A percentile compares a stretch with the other conserved stretches of the same genome.
Conservation (phyloP, 352 stramenopile species). For the Labyrinthula sp. region DNA sequence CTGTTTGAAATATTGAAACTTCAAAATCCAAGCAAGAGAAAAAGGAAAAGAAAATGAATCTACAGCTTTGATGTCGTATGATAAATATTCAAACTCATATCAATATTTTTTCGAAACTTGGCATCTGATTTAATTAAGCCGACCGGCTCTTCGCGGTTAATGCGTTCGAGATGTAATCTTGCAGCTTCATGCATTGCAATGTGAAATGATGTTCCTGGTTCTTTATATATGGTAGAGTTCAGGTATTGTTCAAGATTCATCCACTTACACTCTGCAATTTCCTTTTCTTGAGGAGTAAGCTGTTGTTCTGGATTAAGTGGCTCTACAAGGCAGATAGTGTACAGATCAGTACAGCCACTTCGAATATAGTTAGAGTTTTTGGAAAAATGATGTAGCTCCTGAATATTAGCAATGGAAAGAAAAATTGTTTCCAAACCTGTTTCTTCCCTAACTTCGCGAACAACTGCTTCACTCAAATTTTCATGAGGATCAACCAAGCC, state of each 20-base stretch:
- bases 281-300: slow-evolving; percentile 35
- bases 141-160: too few relatives aligned
- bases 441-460: slow-evolving; percentile 45
- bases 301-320: slow-evolving; percentile 32
- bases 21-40: too few relatives aligned
- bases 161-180: too few relatives aligned
- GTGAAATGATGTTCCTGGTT: slow-evolving; percentile 8
- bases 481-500: slow-evolving; percentile 42
- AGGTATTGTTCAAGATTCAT: slow-evolving; percentile 38
- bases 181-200: too few relatives aligned
- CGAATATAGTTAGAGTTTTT: background rate
- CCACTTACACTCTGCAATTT: slow-evolving; percentile 42
- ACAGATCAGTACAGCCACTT: slow-evolving; percentile 42
- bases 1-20: too few relatives aligned
- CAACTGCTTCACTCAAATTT: slow-evolving; percentile 38
- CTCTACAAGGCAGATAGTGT: slow-evolving; percentile 45
- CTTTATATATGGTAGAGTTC: slow-evolving; percentile 5
- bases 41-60: too few relatives aligned
- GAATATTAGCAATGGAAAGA: slow-evolving; percentile 38
- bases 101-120: too few relatives aligned
- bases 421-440: slow-evolving; percentile 42
- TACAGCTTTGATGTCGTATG: too few relatives aligned
- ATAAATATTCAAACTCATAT: too few relatives aligned
- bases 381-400: slow-evolving; percentile 40
- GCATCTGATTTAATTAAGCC: too few relatives aligned